These are phyloP conservation scores for Nitzschia sp. DNA, from an alignment of 108 stramenopile genomes.

Conservation along the genomic window DNA sequence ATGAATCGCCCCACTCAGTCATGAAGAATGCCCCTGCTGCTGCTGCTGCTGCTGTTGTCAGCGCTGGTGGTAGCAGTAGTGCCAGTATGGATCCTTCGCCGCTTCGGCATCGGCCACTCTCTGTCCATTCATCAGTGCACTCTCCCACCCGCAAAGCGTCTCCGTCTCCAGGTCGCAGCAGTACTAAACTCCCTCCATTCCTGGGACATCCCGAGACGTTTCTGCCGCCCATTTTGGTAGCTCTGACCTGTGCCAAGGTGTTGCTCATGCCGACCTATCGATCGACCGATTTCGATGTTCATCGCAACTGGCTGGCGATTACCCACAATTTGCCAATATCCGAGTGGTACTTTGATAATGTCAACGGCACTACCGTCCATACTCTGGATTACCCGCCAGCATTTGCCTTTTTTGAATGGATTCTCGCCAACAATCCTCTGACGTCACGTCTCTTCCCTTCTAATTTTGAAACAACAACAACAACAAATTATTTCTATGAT, in stretches of 20 bases:
- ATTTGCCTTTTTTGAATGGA: constrained; percentile 91
- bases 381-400: constrained; percentile 97
- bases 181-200: not conserved
- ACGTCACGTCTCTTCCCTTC: constrained; percentile 22
- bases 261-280: constrained; percentile 74
- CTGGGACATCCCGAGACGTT: constrained; percentile 26
- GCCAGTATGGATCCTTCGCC: no score
- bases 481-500: no score
- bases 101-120: no score
- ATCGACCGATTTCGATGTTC: constrained; percentile 94
- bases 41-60: no score
- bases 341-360: constrained; percentile 92
- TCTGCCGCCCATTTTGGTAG: constrained; percentile 57
- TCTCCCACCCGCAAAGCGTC: not conserved
- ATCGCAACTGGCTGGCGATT: constrained; percentile 96
- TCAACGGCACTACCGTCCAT: constrained; percentile 76
- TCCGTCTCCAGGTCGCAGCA: not conserved
- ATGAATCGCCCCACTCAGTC: not conserved
- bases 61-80: no score
- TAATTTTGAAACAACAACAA: no score
- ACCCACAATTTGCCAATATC: constrained; percentile 70
- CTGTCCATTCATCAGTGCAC: no score
- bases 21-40: not conserved
- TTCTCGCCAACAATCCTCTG: constrained; percentile 60
- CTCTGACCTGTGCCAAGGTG: constrained; percentile 55